A percentile compares a stretch with the other conserved stretches of the same genome.
Conservation (phyloP, 257 asterid species). For the Ehretia macrophylla region DNA sequence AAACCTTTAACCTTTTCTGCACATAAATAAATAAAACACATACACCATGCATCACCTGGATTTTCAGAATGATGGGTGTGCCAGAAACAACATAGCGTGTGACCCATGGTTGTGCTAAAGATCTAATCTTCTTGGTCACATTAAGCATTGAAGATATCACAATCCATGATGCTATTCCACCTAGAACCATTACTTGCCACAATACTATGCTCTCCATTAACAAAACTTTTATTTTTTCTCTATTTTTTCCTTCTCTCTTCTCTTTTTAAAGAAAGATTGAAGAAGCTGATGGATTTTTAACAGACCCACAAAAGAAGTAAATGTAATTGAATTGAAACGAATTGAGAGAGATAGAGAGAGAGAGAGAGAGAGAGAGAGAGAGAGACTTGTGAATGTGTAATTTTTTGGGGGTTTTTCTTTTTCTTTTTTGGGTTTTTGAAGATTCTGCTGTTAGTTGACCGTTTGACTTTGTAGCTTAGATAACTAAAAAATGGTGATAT, state of each 20-base stretch:
- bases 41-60: conserved; percentile 55
- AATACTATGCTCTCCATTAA: conserved; percentile 52
- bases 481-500: too few relatives aligned
- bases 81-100: conserved; percentile 41
- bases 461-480: too few relatives aligned
- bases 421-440: too few relatives aligned
- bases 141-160: conserved; percentile 58
- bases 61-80: conserved; percentile 60
- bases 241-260: neutral
- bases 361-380: too few relatives aligned
- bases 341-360: neutral
- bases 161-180: conserved; percentile 67
- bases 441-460: too few relatives aligned
- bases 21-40: conserved; percentile 1
- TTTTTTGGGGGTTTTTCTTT: too few relatives aligned
- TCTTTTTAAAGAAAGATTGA: neutral
- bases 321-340: neutral
- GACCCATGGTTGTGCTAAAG: conserved; percentile 73
- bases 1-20: neutral
- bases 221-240: neutral
- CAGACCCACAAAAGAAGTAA: conserved; percentile 3
- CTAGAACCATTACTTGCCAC: conserved; percentile 54
- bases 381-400: too few relatives aligned
- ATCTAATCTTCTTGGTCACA: conserved; percentile 67
- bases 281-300: neutral